A percentile compares a stretch with the other conserved stretches of the same genome.
Conservation (phyloP, 2,329 filamentous ascomycete species). For the Paecilomyces variotii region DNA sequence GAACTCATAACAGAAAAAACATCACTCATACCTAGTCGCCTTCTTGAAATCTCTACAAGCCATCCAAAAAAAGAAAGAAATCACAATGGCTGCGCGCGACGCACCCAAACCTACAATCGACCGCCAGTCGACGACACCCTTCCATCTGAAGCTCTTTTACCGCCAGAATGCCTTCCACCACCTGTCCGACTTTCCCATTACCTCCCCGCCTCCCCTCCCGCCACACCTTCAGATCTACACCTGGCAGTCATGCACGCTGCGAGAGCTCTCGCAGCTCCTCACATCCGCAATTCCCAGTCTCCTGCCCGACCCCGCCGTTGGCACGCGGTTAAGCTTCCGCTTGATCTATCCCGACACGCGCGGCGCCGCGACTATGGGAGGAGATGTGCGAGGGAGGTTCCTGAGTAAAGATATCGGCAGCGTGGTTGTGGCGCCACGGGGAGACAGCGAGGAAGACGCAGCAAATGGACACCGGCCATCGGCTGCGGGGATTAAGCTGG, state of each 20-base stretch:
- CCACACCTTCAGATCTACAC: constrained; percentile 74
- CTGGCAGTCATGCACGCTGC: constrained; percentile 72
- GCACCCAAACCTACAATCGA: constrained; percentile 45
- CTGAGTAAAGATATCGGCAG: constrained; percentile 74
- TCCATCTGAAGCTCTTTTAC: constrained; percentile 81
- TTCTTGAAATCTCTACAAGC: background rate
- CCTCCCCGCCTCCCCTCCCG: constrained; percentile 45
- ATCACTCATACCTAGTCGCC: background rate
- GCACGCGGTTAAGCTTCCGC: constrained; percentile 79
- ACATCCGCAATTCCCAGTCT: constrained; percentile 59
- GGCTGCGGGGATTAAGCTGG: constrained; percentile 30
- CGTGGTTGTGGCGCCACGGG: constrained; percentile 57
- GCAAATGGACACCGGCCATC: constrained; percentile 31
- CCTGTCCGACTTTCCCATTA: constrained; percentile 33
- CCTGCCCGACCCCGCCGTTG: constrained; percentile 65
- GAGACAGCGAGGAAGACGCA: constrained; percentile 22
- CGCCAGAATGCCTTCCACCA: constrained; percentile 63
- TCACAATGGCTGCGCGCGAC: constrained; percentile 11
- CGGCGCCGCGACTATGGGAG: constrained; percentile 28
- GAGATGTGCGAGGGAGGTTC: constrained; percentile 52
- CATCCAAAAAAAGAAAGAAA: background rate
- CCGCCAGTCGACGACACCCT: constrained; percentile 66
- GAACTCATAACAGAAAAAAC: background rate
- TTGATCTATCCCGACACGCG: constrained; percentile 73
- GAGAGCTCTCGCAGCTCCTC: constrained; percentile 72